Base-by-base conservation (phyloP, 164 flowering plant species). In the Tetracentron sinense region DNA sequence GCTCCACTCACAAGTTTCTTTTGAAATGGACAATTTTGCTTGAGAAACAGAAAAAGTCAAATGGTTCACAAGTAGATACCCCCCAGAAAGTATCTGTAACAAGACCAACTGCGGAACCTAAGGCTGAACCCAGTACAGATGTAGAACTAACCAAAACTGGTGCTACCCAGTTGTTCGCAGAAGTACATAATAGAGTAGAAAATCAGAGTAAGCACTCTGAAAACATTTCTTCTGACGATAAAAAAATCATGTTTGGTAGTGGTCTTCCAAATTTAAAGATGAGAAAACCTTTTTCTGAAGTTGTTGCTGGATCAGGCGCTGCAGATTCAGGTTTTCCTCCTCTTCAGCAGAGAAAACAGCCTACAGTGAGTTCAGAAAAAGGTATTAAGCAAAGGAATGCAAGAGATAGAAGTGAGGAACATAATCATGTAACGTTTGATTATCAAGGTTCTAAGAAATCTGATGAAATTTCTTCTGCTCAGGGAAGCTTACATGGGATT, bases 231-330 rank as follows among this genome's bases (percentile, higher is more conserved):
- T 23, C 62, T 55, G 73, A 65, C 64, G 81, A 73, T 42, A 75
- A 72, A 44, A 82, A 72, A 42, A 79, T 83, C 30, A 80, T 68
- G 57, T 84, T 77, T 77, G 92, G 89, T 63, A 77, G 67, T 58
- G 92, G 83, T 31, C 73, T 87, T 64, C 85, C 96, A 12, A 81
- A 69, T 68, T 80, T 82, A 68, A 72, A 77, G 17, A 79, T 85
- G 86, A 82, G 71, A 68, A 92, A 86, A 69, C 88, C 96, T 17
- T 92, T 92, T 81, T 79, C 98, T 52, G 96, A 88, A 78, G 96
- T 90, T 63, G 96, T 92, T 70, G 95, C 96, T 60, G 98, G 96
- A 65, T 77, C 87, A 44, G 69, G 82, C 25, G 74, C 83, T 69
- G 59, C 78, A 29, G 83, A 83, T 80, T 80, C 86, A 14, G 87